Conservation (phyloP, 352 stramenopile genomes). For the Globisporangium canariense region DNA sequence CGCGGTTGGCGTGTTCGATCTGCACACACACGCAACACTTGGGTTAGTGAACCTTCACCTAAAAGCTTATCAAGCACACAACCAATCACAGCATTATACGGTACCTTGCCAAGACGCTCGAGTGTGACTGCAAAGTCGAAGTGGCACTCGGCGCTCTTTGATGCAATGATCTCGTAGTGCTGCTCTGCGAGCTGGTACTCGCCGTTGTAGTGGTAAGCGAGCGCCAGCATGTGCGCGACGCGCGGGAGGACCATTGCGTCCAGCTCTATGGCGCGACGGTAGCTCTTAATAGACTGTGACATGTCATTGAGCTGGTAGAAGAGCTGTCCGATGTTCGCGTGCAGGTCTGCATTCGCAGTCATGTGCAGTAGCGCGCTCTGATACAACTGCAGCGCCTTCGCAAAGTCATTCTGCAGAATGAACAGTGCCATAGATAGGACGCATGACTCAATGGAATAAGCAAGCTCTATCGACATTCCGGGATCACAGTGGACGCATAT, state of each 20-base stretch:
- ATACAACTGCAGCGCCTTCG: slow-evolving; percentile 23
- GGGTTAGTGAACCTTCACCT: too few species aligned
- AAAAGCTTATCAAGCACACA: not conserved
- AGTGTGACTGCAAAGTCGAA: slow-evolving; percentile 57
- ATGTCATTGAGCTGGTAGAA: slow-evolving; percentile 28
- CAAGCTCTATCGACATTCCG: not conserved
- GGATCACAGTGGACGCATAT: not conserved
- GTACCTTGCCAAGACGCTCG: slow-evolving; percentile 40
- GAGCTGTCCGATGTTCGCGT: slow-evolving; percentile 31
- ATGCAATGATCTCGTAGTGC: slow-evolving; percentile 23
- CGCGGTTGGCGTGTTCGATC: slow-evolving; percentile 40
- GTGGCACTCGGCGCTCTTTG: slow-evolving; percentile 31
- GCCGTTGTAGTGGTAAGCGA: slow-evolving; percentile 35
- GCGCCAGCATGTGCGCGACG: slow-evolving; percentile 27
- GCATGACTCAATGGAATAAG: not conserved
- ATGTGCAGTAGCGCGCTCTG: slow-evolving; percentile 14
- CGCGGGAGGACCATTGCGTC: slow-evolving; percentile 10
- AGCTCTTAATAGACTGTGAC: slow-evolving; percentile 11
- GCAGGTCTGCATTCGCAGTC: slow-evolving; percentile 18
- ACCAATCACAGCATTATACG: not conserved
- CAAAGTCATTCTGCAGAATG: slow-evolving; percentile 20
- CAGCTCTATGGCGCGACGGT: slow-evolving; percentile 16
- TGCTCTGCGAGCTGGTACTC: slow-evolving; percentile 27
- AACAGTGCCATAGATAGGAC: not conserved
- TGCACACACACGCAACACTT: slow-evolving; percentile 10